Percentiles rank a stretch among this genome's conserved stretches.
Conservation (phyloP, 2,329 filamentous ascomycete species). For the Ceratocystis lukuohia region DNA sequence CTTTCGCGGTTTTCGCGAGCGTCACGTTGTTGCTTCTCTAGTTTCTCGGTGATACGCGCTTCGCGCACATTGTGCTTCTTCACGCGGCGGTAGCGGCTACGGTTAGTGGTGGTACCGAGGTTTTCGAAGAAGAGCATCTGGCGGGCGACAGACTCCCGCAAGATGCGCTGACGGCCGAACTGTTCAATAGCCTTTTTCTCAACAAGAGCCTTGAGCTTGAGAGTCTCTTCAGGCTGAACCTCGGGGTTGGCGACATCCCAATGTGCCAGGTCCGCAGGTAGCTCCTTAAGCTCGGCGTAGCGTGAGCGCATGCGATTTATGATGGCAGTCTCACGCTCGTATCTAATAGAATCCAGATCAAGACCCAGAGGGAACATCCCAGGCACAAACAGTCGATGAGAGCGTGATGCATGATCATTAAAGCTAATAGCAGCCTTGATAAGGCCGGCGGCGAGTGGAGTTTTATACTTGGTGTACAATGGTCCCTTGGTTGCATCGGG, state of each 20-base stretch:
- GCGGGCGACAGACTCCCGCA: constrained; percentile 75
- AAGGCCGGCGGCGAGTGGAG: constrained; percentile 49
- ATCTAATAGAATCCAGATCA: constrained; percentile 71
- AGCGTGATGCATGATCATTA: constrained; percentile 60
- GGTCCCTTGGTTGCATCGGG: constrained; percentile 31
- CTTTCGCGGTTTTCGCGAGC: constrained; percentile 92
- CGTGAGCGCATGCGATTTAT: constrained; percentile 83
- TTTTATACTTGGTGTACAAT: constrained; percentile 60
- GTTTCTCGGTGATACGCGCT: constrained; percentile 92
- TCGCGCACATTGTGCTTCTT: constrained; percentile 96
- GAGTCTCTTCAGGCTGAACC: constrained; percentile 59
- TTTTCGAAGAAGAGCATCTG: constrained; percentile 96
- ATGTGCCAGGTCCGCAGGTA: constrained; percentile 74
- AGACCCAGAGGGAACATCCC: constrained; percentile 81
- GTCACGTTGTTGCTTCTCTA: constrained; percentile 97
- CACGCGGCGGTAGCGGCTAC: constrained; percentile 76
- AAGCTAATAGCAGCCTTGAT: constrained; percentile 56
- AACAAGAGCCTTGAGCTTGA: constrained; percentile 83
- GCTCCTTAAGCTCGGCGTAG: constrained; percentile 67
- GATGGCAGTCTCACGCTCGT: constrained; percentile 75
- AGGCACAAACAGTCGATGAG: constrained; percentile 67
- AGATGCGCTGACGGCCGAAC: constrained; percentile 73
- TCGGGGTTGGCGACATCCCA: constrained; percentile 65
- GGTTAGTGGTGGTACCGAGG: constrained; percentile 91
- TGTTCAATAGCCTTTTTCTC: constrained; percentile 86